These are phyloP conservation scores for Maudiozyma bulderi DNA, from an alignment of 805 yeast species.

Conservation along the genomic window DNA sequence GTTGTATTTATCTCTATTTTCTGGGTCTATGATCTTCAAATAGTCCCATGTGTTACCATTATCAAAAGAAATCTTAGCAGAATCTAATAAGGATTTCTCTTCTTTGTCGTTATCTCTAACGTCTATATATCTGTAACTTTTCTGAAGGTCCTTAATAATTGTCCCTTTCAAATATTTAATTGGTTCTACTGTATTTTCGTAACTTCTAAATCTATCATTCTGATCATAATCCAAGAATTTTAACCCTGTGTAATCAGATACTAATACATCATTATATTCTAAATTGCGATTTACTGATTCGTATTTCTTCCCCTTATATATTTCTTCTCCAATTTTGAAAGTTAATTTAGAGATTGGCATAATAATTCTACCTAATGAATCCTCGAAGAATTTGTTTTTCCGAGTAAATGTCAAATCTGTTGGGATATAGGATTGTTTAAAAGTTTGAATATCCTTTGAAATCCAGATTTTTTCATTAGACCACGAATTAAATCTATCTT, in stretches of 20 bases:
- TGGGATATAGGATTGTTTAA: constrained; percentile 33
- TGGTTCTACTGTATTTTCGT: constrained; percentile 3
- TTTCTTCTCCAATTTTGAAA: constrained; percentile 5
- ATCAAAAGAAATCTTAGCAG: constrained; percentile 31
- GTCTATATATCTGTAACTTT: neutral
- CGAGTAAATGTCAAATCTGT: constrained; percentile 22
- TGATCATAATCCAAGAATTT: constrained; percentile 17
- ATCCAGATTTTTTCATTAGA: constrained; percentile 30
- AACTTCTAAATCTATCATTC: constrained; percentile 4
- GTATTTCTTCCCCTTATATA: neutral
- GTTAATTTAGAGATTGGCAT: constrained; percentile 7
- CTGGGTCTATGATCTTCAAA: constrained; percentile 38
- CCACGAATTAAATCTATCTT: constrained; percentile 23
- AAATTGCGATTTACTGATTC: neutral
- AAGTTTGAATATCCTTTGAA: constrained; percentile 37
- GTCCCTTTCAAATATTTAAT: constrained; percentile 17
- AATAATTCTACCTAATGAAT: constrained; percentile 21
- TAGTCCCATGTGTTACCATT: constrained; percentile 46
- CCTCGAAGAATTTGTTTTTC: constrained; percentile 21
- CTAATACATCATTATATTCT: constrained; percentile 8
- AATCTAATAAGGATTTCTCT: constrained; percentile 9
- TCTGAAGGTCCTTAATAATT: constrained; percentile 8
- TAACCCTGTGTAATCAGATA: constrained; percentile 27
- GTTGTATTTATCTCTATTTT: constrained; percentile 16
- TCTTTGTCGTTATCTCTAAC: neutral